Percentiles rank a stretch among this genome's conserved stretches.
Evolutionary conservation across 441 rosid species (phyloP).

Genomic region (Erodium moschatum): DNA sequence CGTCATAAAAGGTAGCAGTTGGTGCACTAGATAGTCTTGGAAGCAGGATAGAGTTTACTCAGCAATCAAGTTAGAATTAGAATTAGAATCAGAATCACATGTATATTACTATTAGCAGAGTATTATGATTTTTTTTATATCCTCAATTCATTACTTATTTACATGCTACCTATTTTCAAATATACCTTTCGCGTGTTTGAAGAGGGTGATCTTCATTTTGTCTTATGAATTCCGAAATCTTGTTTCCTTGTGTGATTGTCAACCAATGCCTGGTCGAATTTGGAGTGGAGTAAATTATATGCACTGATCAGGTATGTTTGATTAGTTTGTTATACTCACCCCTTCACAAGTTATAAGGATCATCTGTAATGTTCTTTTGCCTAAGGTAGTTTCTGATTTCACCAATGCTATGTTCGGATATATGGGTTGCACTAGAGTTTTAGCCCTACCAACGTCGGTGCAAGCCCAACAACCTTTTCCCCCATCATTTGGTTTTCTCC

Average conservation of each 20-base stretch:
- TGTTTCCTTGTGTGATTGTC: too few species aligned
- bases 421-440: too few species aligned
- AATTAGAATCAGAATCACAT: slow-evolving; percentile 21
- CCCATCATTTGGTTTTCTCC: too few species aligned
- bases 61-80: slow-evolving; percentile 31
- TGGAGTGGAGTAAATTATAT: too few species aligned
- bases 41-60: slow-evolving; percentile 16
- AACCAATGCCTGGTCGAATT: too few species aligned
- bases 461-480: too few species aligned
- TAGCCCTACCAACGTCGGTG: too few species aligned
- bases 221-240: too few species aligned
- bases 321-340: not conserved
- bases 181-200: too few species aligned
- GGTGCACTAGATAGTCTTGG: not conserved
- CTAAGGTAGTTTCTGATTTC: not conserved
- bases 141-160: not conserved
- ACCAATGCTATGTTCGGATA: not conserved
- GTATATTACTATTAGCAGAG: slow-evolving; percentile 26
- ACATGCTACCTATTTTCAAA: too few species aligned
- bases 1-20: not conserved
- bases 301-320: not conserved
- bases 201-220: too few species aligned
- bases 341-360: not conserved
- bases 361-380: not conserved
- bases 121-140: slow-evolving; percentile 11